Conservation (phyloP, 805 yeast species). For the Isabelozyma heimii region DNA sequence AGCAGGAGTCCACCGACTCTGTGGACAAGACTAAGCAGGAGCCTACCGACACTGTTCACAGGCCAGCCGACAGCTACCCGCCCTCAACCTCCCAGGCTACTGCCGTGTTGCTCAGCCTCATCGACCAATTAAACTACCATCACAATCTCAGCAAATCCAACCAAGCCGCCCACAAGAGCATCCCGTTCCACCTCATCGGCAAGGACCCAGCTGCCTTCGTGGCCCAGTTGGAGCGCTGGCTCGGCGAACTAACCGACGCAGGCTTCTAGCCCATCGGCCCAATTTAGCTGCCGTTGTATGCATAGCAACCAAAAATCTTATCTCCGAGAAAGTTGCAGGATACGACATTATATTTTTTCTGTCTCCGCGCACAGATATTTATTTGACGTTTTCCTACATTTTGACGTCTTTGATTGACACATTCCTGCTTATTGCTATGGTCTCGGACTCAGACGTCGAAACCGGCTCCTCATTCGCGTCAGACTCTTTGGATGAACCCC, state of each 20-base stretch:
- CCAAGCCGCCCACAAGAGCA: constrained; percentile 28
- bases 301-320: too few relatives aligned
- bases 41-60: too few relatives aligned
- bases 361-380: too few relatives aligned
- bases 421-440: not conserved
- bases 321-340: too few relatives aligned
- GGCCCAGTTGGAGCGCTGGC: constrained; percentile 11
- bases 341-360: too few relatives aligned
- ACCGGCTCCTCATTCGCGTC: not conserved
- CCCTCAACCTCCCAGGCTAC: not conserved
- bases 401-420: not conserved
- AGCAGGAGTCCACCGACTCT: too few relatives aligned
- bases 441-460: too few relatives aligned
- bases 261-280: too few relatives aligned
- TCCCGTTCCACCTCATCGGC: constrained; percentile 32
- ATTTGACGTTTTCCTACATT: not conserved
- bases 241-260: not conserved
- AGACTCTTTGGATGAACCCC: not conserved
- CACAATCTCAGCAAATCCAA: constrained; percentile 29
- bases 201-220: constrained; percentile 21
- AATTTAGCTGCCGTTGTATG: too few relatives aligned
- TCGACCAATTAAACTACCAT: constrained; percentile 27
- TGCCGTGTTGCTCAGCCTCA: constrained; percentile 10
- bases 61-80: too few relatives aligned
- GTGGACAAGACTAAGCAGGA: too few relatives aligned